phyloP scores from a whole-genome alignment of 768 basidiomycete species.

The Phylloporus sp. region DNA sequence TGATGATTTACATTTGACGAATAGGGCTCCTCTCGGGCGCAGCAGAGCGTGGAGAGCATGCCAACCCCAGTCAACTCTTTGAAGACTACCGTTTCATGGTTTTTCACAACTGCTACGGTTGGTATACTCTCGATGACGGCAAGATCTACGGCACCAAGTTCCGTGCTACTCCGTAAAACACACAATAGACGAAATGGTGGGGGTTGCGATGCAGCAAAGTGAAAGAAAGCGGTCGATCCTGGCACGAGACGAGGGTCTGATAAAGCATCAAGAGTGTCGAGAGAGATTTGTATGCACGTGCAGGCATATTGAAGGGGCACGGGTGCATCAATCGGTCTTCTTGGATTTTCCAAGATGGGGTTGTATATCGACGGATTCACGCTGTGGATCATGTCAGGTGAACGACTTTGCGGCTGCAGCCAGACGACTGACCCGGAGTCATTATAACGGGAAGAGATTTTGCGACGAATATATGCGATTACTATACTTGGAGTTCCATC shows the following conservation, averaged over 20 bases:
- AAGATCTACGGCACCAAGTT: slow-evolving; percentile 39
- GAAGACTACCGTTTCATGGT: slow-evolving; percentile 39
- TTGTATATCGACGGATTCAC: slow-evolving; percentile 32
- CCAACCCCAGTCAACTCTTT: slow-evolving; percentile 38
- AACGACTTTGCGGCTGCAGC: not conserved
- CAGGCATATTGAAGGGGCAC: slow-evolving; percentile 44
- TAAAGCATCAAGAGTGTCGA: slow-evolving; percentile 42
- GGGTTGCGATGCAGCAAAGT: slow-evolving; percentile 31
- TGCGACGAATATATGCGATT: slow-evolving; percentile 49
- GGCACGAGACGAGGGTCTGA: slow-evolving; percentile 40
- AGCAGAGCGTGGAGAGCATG: slow-evolving; percentile 36
- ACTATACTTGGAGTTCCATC: slow-evolving; percentile 46
- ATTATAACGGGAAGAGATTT: slow-evolving; percentile 18
- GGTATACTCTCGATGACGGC: slow-evolving; percentile 41
- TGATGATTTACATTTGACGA: slow-evolving; percentile 24
- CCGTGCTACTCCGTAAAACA: slow-evolving; percentile 33
- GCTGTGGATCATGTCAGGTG: slow-evolving; percentile 13
- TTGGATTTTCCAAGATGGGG: slow-evolving; percentile 29
- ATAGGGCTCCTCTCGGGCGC: slow-evolving; percentile 30
- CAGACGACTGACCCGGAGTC: slow-evolving; percentile 14
- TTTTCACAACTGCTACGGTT: slow-evolving; percentile 41
- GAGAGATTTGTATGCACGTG: slow-evolving; percentile 38
- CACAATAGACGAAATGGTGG: slow-evolving; percentile 42
- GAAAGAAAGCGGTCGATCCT: slow-evolving; percentile 36
- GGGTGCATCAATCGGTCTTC: slow-evolving; percentile 40